phyloP scores from a whole-genome alignment of 192 early-diverging fungal species.

The Coemansia sp. region DNA sequence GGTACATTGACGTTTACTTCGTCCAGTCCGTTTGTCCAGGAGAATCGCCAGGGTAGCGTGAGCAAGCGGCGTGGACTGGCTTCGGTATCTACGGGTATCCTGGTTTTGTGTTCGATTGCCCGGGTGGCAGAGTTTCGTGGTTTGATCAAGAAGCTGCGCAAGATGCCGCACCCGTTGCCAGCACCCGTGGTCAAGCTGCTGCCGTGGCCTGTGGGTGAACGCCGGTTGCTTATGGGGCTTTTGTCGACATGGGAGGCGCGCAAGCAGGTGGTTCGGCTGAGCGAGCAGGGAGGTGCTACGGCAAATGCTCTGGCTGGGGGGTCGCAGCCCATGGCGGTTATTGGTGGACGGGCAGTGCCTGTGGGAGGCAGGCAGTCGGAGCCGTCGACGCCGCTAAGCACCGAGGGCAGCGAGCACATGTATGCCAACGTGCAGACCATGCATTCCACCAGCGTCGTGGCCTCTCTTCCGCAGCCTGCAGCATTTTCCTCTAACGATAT shows the following conservation, averaged over 20 bases:
- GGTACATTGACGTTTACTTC: slow-evolving; percentile 42
- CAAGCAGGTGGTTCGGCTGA: too few relatives aligned
- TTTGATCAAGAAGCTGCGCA: slow-evolving; percentile 12
- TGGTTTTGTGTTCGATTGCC: slow-evolving; percentile 25
- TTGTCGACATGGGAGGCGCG: slow-evolving; percentile 31
- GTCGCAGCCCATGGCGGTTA: too few relatives aligned
- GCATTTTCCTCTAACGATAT: too few relatives aligned
- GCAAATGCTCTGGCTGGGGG: too few relatives aligned
- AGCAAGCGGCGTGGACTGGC: too few relatives aligned
- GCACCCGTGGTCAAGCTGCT: slow-evolving; percentile 38
- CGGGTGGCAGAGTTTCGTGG: slow-evolving; percentile 10
- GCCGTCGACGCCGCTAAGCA: slow-evolving; percentile 25
- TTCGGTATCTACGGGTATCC: slow-evolving; percentile 22
- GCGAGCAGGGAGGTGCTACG: too few relatives aligned
- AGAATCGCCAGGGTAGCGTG: too few relatives aligned
- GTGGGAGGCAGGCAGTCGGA: background rate
- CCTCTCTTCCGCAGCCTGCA: background rate
- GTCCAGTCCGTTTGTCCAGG: too few relatives aligned
- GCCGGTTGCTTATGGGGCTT: slow-evolving; percentile 24
- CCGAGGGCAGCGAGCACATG: slow-evolving; percentile 23
- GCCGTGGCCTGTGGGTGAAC: slow-evolving; percentile 34
- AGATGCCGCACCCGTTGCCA: slow-evolving; percentile 35
- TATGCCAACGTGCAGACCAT: slow-evolving; percentile 29
- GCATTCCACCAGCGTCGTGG: slow-evolving; percentile 1
- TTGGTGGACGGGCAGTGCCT: background rate